phyloP scores from a whole-genome alignment of 2,329 filamentous ascomycete genomes.

The Fusarium sarcochroum region DNA sequence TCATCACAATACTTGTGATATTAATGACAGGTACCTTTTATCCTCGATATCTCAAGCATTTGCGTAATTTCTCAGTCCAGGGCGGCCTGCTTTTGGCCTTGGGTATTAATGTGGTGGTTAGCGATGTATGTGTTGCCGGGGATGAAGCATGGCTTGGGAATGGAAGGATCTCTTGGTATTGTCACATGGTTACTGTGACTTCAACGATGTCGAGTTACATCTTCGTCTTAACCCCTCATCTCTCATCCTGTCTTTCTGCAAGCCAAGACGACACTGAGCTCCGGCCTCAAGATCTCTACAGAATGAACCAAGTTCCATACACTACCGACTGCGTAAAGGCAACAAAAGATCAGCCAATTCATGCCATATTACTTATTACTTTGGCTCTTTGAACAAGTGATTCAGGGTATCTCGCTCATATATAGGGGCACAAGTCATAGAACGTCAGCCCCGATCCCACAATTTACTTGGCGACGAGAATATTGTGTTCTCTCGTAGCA shows the following conservation, averaged over 20 bases:
- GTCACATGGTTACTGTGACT: neutral
- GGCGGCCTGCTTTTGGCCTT: neutral
- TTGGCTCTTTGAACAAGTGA: too few species aligned
- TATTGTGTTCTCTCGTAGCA: too few species aligned
- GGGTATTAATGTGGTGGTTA: too few species aligned
- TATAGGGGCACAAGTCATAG: too few species aligned
- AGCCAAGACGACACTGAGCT: neutral
- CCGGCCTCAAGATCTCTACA: neutral
- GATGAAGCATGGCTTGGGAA: slow-evolving; percentile 16
- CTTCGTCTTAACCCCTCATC: neutral
- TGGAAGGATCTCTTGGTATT: slow-evolving; percentile 24
- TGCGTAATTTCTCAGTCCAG: slow-evolving; percentile 1
- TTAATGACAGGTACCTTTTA: slow-evolving; percentile 6
- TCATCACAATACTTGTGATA: neutral
- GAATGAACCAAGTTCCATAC: neutral
- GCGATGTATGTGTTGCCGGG: slow-evolving; percentile 14
- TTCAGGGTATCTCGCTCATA: too few species aligned
- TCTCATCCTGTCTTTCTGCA: neutral
- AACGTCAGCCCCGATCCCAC: too few species aligned
- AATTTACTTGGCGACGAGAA: too few species aligned
- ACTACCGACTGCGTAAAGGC: too few species aligned
- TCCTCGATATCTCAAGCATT: neutral
- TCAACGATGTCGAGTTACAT: neutral
- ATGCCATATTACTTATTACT: too few species aligned
- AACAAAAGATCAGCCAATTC: too few species aligned